Evolutionary conservation across 306 rosid genomes (phyloP).

Genomic region (Cucumis cinereus): DNA sequence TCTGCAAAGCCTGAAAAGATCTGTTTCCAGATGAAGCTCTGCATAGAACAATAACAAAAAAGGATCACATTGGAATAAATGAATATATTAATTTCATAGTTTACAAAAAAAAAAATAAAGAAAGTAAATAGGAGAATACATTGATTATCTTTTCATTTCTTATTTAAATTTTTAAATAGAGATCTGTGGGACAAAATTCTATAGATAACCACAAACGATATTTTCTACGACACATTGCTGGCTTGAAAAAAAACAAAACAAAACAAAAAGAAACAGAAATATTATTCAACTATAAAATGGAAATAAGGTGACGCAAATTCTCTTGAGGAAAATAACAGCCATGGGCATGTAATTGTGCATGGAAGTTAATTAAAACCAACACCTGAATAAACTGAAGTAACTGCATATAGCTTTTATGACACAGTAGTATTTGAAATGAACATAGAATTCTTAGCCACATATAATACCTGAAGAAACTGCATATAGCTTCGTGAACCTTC

Average conservation of each 20-base stretch:
- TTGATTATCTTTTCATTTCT: neutral
- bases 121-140: neutral
- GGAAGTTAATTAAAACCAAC: conserved; percentile 1
- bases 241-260: neutral
- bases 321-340: neutral
- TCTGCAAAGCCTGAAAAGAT: conserved; percentile 66
- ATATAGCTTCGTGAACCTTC: conserved; percentile 64
- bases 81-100: neutral
- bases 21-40: conserved; percentile 82
- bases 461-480: conserved; percentile 82
- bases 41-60: conserved; percentile 20
- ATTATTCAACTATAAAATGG: neutral
- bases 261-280: too few relatives aligned
- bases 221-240: neutral
- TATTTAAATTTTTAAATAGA: neutral
- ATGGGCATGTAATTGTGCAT: neutral
- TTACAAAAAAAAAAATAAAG: neutral
- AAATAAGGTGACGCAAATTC: neutral
- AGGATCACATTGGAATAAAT: neutral
- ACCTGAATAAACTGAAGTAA: conserved; percentile 51
- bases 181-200: neutral
- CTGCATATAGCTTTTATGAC: conserved; percentile 54
- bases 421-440: too few relatives aligned
- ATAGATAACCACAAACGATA: neutral
- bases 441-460: neutral